A percentile compares a stretch with the other conserved stretches of the same genome.
Conservation (phyloP, 2,329 filamentous ascomycete species). For the Coniella lustricola region DNA sequence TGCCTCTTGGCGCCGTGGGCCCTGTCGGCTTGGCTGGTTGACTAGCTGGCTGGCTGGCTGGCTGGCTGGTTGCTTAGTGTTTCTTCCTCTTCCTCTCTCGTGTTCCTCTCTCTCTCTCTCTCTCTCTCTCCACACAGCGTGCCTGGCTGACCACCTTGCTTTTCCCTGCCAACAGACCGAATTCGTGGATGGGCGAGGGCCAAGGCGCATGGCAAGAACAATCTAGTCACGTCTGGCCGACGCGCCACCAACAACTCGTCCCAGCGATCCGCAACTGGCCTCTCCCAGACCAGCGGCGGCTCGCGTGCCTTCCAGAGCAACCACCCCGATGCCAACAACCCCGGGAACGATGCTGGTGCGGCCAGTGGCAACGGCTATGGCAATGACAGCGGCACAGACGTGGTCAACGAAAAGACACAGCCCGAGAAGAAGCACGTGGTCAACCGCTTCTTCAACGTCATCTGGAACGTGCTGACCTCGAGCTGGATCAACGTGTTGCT, state of each 20-base stretch:
- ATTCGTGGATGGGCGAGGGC: constrained; percentile 24
- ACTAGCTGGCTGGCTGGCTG: too few species aligned
- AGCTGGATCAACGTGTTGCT: constrained; percentile 66
- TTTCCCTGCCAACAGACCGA: constrained; percentile 19
- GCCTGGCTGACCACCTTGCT: constrained; percentile 2
- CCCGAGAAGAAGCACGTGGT: constrained; percentile 17
- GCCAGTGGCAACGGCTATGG: not conserved
- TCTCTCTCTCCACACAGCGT: too few species aligned
- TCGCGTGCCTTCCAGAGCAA: not conserved
- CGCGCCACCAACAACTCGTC: constrained; percentile 4
- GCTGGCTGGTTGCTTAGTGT: too few species aligned
- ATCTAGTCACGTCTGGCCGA: constrained; percentile 14
- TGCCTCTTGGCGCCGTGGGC: not conserved
- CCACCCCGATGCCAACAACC: not conserved
- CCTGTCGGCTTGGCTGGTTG: not conserved
- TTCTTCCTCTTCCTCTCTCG: too few species aligned
- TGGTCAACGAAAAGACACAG: constrained; percentile 13
- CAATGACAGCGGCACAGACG: not conserved
- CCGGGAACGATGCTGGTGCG: constrained; percentile 1
- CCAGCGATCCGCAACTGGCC: constrained; percentile 5
- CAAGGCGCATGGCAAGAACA: constrained; percentile 23
- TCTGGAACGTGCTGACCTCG: constrained; percentile 49
- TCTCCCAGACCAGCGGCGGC: constrained; percentile 1
- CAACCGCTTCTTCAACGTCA: constrained; percentile 34
- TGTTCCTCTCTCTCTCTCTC: too few species aligned